Conservation (phyloP, 805 yeast genomes). For the Hanseniaspora lindneri region DNA sequence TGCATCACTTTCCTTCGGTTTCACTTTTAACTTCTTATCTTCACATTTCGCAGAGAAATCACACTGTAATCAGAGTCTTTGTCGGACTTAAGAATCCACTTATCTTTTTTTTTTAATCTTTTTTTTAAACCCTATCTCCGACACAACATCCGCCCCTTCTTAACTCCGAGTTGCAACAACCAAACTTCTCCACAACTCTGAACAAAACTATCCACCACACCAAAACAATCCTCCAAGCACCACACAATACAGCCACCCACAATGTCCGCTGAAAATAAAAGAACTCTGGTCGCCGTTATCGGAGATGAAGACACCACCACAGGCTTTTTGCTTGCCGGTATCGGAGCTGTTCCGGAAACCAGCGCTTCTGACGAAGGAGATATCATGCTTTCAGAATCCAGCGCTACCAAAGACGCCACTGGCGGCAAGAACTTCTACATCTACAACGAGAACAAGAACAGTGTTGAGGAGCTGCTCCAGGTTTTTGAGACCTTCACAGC, state of each 20-base stretch:
- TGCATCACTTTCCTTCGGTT: too few species aligned
- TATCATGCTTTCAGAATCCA: background rate
- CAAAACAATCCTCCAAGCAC: too few species aligned
- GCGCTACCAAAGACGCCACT: slow-evolving; percentile 27
- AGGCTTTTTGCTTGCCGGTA: slow-evolving; percentile 88
- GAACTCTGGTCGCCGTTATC: slow-evolving; percentile 80
- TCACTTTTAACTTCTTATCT: too few species aligned
- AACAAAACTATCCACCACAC: too few species aligned
- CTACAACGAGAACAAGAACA: slow-evolving; percentile 68
- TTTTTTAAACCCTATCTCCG: too few species aligned
- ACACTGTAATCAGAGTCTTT: too few species aligned
- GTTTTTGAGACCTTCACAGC: slow-evolving; percentile 67
- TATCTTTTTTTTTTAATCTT: too few species aligned
- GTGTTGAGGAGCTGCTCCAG: slow-evolving; percentile 59
- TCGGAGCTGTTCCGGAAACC: slow-evolving; percentile 38
- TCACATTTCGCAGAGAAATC: too few species aligned
- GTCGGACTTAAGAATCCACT: too few species aligned
- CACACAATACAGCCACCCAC: background rate
- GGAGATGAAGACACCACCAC: slow-evolving; percentile 98
- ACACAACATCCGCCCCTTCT: too few species aligned
- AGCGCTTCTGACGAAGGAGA: background rate
- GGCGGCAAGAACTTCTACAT: slow-evolving; percentile 61
- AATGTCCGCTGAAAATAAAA: slow-evolving; percentile 34
- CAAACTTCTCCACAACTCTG: too few species aligned
- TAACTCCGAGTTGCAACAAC: too few species aligned